These are phyloP conservation scores for Arthrocladium fulminans DNA, from an alignment of 2,329 filamentous ascomycete genomes.

Conservation along the genomic window DNA sequence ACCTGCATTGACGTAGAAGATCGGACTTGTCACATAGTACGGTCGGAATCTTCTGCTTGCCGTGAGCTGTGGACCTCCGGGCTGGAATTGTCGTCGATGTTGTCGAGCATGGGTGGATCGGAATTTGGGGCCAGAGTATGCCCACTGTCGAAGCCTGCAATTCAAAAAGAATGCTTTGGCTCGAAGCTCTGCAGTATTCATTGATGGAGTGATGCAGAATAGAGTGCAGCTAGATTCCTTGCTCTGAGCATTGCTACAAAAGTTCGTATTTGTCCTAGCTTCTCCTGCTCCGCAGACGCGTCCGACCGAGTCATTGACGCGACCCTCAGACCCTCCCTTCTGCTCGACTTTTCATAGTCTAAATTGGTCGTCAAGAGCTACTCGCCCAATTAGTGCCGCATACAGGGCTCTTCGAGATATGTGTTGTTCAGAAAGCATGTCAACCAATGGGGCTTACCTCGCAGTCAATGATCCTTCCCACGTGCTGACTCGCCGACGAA, in stretches of 20 bases:
- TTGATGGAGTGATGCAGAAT: background rate
- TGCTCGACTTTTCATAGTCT: background rate
- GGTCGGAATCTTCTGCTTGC: slow-evolving; percentile 38
- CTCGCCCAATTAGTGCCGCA: too few species aligned
- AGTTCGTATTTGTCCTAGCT: background rate
- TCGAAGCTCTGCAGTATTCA: slow-evolving; percentile 3
- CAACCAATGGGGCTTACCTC: too few species aligned
- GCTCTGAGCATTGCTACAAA: background rate
- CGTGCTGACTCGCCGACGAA: too few species aligned
- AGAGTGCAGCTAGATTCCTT: too few species aligned
- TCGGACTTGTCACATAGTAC: slow-evolving; percentile 91
- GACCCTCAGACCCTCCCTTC: background rate
- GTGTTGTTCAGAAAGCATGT: too few species aligned
- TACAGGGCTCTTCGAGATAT: too few species aligned
- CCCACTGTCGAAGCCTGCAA: background rate
- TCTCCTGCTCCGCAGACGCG: background rate
- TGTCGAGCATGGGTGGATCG: slow-evolving; percentile 24
- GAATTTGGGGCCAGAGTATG: background rate
- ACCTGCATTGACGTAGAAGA: slow-evolving; percentile 98
- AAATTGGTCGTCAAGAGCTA: too few species aligned
- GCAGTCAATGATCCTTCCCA: too few species aligned
- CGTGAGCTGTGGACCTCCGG: background rate
- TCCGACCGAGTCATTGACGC: background rate
- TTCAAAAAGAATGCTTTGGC: slow-evolving; percentile 7
- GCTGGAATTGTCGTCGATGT: background rate